Percentiles rank a stretch among this genome's conserved stretches.
These are phyloP conservation scores for Dictyostelium purpureum DNA, from an alignment of 78 protist genomes.

Conservation along the genomic window DNA sequence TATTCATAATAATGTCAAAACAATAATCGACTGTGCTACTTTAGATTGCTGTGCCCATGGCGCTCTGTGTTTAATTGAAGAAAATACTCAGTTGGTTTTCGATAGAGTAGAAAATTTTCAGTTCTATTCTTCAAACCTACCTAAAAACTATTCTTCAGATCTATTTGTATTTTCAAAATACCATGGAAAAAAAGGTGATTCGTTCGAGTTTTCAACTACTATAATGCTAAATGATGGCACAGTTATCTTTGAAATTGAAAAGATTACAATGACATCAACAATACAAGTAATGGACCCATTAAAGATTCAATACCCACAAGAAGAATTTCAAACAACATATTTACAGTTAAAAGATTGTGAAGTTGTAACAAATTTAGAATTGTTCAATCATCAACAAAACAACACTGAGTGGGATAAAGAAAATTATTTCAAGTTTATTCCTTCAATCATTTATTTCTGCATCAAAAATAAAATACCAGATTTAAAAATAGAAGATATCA, in stretches of 20 bases:
- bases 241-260: neutral
- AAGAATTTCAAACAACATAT: neutral
- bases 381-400: too few relatives aligned
- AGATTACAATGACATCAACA: neutral
- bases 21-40: too few relatives aligned
- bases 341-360: neutral
- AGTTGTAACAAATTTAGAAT: too few relatives aligned
- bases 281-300: neutral
- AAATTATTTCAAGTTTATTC: too few relatives aligned
- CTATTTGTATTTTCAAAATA: neutral
- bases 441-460: too few relatives aligned
- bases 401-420: too few relatives aligned
- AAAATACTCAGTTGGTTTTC: neutral
- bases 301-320: neutral
- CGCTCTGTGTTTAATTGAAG: conserved; percentile 5
- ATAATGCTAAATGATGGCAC: neutral
- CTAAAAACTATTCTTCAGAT: neutral
- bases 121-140: neutral
- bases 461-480: too few relatives aligned
- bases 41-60: conserved; percentile 40
- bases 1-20: too few relatives aligned
- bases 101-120: conserved; percentile 15
- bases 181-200: neutral
- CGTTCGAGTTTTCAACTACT: neutral
- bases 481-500: too few relatives aligned